phyloP scores from a whole-genome alignment of 1,284 basidiomycete genomes.

The Amanita bisporigera region DNA sequence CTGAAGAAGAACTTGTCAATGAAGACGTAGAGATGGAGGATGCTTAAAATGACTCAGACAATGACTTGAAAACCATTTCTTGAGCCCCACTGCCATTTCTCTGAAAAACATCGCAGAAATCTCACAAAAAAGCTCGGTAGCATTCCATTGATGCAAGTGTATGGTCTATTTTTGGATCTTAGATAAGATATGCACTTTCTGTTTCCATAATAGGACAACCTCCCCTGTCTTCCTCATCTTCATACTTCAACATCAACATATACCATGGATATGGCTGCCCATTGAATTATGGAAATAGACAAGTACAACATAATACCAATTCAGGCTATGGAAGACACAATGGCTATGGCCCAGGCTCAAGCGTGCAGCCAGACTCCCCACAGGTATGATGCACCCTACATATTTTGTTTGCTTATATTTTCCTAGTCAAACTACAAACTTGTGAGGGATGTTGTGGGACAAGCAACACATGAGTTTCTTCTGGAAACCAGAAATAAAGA shows the following conservation, averaged over 20 bases:
- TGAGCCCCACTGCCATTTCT: too few relatives aligned
- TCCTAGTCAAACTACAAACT: not conserved
- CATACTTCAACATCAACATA: not conserved
- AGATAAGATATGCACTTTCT: not conserved
- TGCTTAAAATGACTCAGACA: not conserved
- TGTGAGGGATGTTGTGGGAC: not conserved
- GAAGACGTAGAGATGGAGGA: too few relatives aligned
- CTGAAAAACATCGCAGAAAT: too few relatives aligned
- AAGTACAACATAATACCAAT: not conserved
- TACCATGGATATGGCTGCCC: not conserved
- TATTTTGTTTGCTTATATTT: not conserved
- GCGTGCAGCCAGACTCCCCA: not conserved
- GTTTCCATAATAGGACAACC: not conserved
- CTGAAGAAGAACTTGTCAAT: too few relatives aligned
- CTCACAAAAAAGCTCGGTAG: not conserved
- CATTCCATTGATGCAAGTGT: not conserved
- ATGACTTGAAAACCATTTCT: not conserved
- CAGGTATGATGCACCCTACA: not conserved
- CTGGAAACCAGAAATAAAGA: not conserved
- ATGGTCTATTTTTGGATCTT: constrained; percentile 4
- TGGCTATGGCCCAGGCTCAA: not conserved
- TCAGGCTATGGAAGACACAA: not conserved
- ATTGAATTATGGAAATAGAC: not conserved
- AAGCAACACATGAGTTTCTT: not conserved
- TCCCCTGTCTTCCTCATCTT: not conserved